Base-by-base conservation (phyloP, 805 yeast species). In the Saturnispora serradocipensis region DNA sequence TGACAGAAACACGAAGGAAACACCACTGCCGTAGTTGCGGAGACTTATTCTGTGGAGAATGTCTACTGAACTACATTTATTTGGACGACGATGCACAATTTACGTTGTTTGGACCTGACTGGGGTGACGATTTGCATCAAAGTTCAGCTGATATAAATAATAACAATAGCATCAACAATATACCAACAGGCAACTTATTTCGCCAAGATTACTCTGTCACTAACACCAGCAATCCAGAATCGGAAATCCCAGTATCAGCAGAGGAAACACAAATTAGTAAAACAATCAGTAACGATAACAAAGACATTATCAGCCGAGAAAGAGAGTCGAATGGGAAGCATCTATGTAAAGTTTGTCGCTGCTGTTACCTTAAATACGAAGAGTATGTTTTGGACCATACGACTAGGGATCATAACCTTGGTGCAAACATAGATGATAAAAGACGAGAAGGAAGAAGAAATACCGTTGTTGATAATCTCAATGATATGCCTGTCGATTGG, bases 1-100 rank as follows among this genome's bases (percentile, higher is more conserved):
- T 84, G 81, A 71, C 96, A 77, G 64, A 77, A 90, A 59, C 75
- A 82, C 56, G 71, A 43, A 58, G 73, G 39, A 70, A 68, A 45
- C 74, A 71, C 52, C 74, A 71, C 46, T 71, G 74, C 49, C 58
- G 74, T 8, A 59, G 65, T 38, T 71, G 74, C 58, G 74, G 74
- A 3, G 69, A 68, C n/a, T 58, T 71, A 2, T 71, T 70, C 51
- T 71, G 74, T 54, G 66, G 68, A 35, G 68, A 66, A 34, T 71
- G 74, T 54, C 52, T 70, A 27, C 57, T 57, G 27, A 66, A 69
- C 52, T 67, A 60, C 34, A 61, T 69, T 9, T 69, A 67, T 52
- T 52, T 71, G 34, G 69, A 70, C 50, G 54, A 58, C 10, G 58
- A 66, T 50, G 72, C 73, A 5, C 55, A 67, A 25, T 71, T 70